Percentiles rank a stretch among this genome's conserved stretches.
Conservation (phyloP, 371 early-diverging fungal genomes). For the Saksenaea vasiformis region DNA sequence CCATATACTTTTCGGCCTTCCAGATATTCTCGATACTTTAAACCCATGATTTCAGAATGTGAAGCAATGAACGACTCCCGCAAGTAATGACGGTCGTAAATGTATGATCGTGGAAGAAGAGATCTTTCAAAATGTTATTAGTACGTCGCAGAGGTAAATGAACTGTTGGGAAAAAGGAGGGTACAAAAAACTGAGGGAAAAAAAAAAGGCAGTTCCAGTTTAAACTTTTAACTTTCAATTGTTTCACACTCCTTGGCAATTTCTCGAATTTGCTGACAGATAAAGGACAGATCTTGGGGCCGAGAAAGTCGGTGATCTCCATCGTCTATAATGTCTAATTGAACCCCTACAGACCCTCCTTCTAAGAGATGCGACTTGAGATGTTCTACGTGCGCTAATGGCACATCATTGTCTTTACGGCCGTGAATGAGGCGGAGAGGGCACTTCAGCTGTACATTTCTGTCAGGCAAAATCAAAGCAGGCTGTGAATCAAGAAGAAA, state of each 20-base stretch:
- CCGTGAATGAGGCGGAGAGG: conserved; percentile 39
- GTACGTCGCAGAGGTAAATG: neutral
- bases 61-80: neutral
- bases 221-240: too few species aligned
- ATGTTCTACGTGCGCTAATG: conserved; percentile 9
- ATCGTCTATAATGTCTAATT: conserved; percentile 20
- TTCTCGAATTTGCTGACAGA: neutral
- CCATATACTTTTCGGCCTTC: conserved; percentile 53
- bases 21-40: conserved; percentile 28
- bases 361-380: neutral
- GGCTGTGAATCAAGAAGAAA: conserved; percentile 30
- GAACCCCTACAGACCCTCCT: neutral
- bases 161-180: neutral
- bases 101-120: neutral
- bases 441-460: conserved; percentile 10
- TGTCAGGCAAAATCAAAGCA: conserved; percentile 17
- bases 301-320: conserved; percentile 49
- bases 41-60: conserved; percentile 18
- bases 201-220: conserved; percentile 2
- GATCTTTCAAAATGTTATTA: neutral
- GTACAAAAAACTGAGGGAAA: conserved; percentile 6
- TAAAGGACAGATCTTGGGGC: conserved; percentile 23
- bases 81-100: neutral
- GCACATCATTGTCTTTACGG: conserved; percentile 25
- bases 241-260: too few species aligned